Evolutionary conservation across 2,329 filamentous ascomycete species (phyloP), one percentile per base, ranked within the genome.

Genomic region (Xylaria polymorpha): DNA sequence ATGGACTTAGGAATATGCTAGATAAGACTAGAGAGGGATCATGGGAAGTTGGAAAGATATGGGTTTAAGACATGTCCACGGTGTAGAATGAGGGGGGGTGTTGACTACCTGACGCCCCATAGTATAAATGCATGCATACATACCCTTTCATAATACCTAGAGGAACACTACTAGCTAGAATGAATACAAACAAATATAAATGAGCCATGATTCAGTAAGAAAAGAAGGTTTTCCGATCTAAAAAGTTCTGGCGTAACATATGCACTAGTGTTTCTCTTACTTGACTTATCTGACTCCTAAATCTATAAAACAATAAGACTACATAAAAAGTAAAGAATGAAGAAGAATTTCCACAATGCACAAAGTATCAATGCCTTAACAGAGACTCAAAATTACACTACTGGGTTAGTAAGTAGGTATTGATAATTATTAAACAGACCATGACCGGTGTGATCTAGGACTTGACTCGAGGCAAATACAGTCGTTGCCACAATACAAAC

Each of bases 11-110:
- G n/a, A 37, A 43, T n/a, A 46, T 39, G 32, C 39, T 51, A 53
- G 35, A 46, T 53, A 61, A 62, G 15, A 20, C 58, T 65, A 68
- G 51, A 69, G 62, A 46, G 25, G 29, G 29, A 37, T 15, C 14
- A 61, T 2, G 35, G 29, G 43, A 20, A 32, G 25, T 29, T 29
- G 25, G 55, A 55, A 48, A 32, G 14, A 41, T 46, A 62, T 67
- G 22, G 32, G 20, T 29, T 37, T 8, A 20, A 39, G 29, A 55
- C 14, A 55, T 61, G 37, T n/a, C n/a, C n/a, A n/a, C n/a, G n/a
- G n/a, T 25, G 15, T 51, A 59, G 43, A 37, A 59, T 37, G 35
- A 64, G 32, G 48, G 53, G 62, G 53, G 29, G 15, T 51, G 32
- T 25, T 50, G 15, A 35, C 25, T 22, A 53, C 25, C 25, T 29